Base-by-base conservation (phyloP, 2,329 filamentous ascomycete species). In the Cercospora citrullina region DNA sequence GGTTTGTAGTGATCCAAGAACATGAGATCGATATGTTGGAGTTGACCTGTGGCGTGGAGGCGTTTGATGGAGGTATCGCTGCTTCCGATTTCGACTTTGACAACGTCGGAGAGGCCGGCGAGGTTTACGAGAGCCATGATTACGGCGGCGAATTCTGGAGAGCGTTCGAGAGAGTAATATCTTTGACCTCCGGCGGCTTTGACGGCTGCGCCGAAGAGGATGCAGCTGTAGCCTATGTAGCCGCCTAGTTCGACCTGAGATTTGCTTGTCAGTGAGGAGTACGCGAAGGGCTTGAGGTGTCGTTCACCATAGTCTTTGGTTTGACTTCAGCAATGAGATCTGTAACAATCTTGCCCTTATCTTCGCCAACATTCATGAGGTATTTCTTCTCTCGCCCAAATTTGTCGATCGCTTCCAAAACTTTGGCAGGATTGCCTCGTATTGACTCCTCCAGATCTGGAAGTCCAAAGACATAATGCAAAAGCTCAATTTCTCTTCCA, bases 1-100 rank as follows among this genome's bases (percentile, higher is more conserved):
- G 90, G 89, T 79, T 94, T 94, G 79, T 90, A 90, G 78, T 95
- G 92, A 74, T 95, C 92, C 39, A 95, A 81, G 78, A 95, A 94
- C 78, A 93, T 82, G 45, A 94, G 80, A 73, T 93, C 90, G 68
- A 93, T 87, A 57, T 85, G 83, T 26, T 82, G 79, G 26, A 93
- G 77, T 4, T 77, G 74, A 0, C 87, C 87, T 3, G 82, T 77
- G 0, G 80, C 74, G 69, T 88, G 83, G 4, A 94, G 81, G 5
- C 87, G 84, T 60, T 84, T 83, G 57, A 94, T 82, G 0, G 88
- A 89, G n/a, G 84, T 82, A 68, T 90, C 87, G 71, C 89, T 91
- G 4, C 88, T 83, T 4, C 91, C 92, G 26, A 93, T 86, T 21
- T 92, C 77, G 8, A 94, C 88, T 70, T 87, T 87, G 55, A 94